These are phyloP conservation scores for Kwoniella heveanensis DNA, from an alignment of 768 basidiomycete genomes.

Conservation along the genomic window DNA sequence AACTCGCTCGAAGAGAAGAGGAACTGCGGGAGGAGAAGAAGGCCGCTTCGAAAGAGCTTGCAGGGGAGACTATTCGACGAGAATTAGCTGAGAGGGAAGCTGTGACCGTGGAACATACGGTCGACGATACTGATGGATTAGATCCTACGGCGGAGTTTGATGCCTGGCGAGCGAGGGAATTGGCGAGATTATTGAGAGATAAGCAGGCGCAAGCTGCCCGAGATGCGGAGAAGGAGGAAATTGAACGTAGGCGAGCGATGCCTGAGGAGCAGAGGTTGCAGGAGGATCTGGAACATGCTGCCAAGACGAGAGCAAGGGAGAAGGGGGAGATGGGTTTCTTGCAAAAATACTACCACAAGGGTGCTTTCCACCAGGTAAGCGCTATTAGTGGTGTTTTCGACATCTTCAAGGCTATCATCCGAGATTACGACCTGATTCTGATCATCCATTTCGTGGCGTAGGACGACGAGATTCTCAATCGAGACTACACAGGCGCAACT, in stretches of 20 bases:
- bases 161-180: conserved; percentile 90
- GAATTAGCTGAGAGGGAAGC: conserved; percentile 74
- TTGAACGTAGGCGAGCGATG: conserved; percentile 85
- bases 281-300: conserved; percentile 86
- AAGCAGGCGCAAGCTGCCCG: conserved; percentile 80
- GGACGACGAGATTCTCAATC: conserved; percentile 84
- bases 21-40: conserved; percentile 77
- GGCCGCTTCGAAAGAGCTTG: conserved; percentile 85
- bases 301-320: conserved; percentile 75
- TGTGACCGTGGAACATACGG: conserved; percentile 32
- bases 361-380: conserved; percentile 94
- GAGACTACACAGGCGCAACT: conserved; percentile 86
- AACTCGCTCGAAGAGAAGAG: conserved; percentile 69
- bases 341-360: conserved; percentile 99
- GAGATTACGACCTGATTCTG: not conserved
- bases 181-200: conserved; percentile 89
- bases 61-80: conserved; percentile 88
- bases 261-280: conserved; percentile 90
- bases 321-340: conserved; percentile 87
- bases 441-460: conserved; percentile 41
- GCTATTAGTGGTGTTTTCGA: too few relatives aligned
- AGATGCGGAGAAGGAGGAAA: conserved; percentile 84
- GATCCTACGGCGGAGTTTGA: conserved; percentile 91
- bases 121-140: conserved; percentile 92
- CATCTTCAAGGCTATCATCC: too few relatives aligned